phyloP scores from a whole-genome alignment of 2,329 filamentous ascomycete genomes.

The Pseudonectria buxi region DNA sequence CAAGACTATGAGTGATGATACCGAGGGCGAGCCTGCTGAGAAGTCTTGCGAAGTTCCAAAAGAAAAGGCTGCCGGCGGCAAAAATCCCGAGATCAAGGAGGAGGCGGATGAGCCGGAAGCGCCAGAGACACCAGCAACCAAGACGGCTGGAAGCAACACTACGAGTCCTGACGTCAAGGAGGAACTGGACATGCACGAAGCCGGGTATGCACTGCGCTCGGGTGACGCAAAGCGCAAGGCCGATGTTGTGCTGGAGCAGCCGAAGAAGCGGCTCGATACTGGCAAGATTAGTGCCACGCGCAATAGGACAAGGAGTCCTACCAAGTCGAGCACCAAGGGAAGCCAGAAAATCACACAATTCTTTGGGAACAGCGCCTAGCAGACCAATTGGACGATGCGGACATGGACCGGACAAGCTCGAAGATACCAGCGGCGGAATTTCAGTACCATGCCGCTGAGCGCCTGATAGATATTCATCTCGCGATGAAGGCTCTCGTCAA shows the following conservation, averaged over 20 bases:
- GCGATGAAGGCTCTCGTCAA: too few relatives aligned
- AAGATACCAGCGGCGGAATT: too few relatives aligned
- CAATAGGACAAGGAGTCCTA: conserved; percentile 39
- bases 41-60: conserved; percentile 1
- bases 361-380: conserved; percentile 57
- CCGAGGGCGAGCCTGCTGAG: not conserved
- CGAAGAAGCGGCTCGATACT: conserved; percentile 7
- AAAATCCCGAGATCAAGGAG: not conserved
- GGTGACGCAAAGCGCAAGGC: conserved; percentile 20
- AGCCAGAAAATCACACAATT: conserved; percentile 73
- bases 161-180: too few relatives aligned
- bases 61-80: conserved; percentile 3
- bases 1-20: not conserved
- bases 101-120: not conserved
- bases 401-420: too few relatives aligned
- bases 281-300: conserved; percentile 35
- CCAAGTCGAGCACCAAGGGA: conserved; percentile 59
- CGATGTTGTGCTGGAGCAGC: conserved; percentile 20
- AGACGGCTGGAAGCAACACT: too few relatives aligned
- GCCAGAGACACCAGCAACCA: not conserved
- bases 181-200: not conserved
- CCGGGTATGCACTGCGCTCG: not conserved
- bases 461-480: too few relatives aligned
- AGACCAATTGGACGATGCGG: too few relatives aligned
- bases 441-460: too few relatives aligned